Evolutionary conservation across 2,329 filamentous ascomycete species (phyloP).

Genomic region (Cryphonectria parasitica): DNA sequence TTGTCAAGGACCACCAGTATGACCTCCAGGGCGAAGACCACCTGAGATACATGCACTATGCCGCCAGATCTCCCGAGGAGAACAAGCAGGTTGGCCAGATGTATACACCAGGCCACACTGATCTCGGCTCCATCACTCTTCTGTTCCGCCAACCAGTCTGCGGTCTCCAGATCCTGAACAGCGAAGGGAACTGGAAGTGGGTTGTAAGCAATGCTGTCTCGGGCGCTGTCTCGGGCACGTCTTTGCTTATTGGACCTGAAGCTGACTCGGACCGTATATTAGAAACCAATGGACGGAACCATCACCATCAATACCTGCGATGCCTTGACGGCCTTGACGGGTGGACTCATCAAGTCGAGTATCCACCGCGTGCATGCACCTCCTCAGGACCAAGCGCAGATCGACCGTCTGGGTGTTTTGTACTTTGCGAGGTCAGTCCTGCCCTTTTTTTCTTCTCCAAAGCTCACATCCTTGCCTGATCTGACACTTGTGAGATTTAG

Average conservation of each 20-base stretch:
- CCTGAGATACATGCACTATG: constrained; percentile 66
- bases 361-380: constrained; percentile 41
- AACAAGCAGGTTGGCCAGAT: constrained; percentile 49
- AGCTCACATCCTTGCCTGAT: neutral
- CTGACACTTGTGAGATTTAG: constrained; percentile 22
- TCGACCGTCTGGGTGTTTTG: constrained; percentile 46
- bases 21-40: constrained; percentile 62
- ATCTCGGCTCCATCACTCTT: constrained; percentile 59
- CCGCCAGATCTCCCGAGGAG: constrained; percentile 51
- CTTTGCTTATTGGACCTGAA: neutral
- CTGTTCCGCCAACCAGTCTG: constrained; percentile 63
- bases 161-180: constrained; percentile 56
- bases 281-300: constrained; percentile 50
- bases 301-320: constrained; percentile 58
- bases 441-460: no score
- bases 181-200: constrained; percentile 54
- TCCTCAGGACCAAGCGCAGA: constrained; percentile 37
- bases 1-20: constrained; percentile 61
- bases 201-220: constrained; percentile 35
- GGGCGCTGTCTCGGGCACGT: neutral
- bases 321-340: constrained; percentile 52
- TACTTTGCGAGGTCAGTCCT: constrained; percentile 43
- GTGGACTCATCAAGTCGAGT: constrained; percentile 49
- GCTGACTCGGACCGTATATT: neutral
- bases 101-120: constrained; percentile 57